These are phyloP conservation scores for Cordyceps militaris DNA, from an alignment of 2,329 filamentous ascomycete genomes.

Conservation along the genomic window DNA sequence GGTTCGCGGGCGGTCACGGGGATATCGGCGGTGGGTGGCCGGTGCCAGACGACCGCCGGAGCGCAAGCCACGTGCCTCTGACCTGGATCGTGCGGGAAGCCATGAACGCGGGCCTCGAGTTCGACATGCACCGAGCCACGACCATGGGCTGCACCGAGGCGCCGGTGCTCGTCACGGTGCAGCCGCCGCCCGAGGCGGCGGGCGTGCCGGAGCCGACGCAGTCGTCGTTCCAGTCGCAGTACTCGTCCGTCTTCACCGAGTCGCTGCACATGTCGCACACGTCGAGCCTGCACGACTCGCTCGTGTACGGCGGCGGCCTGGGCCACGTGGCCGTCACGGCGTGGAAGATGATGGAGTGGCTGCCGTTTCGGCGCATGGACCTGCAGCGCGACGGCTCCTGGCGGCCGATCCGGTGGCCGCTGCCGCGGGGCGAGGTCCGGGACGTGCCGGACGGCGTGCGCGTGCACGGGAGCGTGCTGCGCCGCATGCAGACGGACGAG, in stretches of 20 bases:
- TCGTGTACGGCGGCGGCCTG: conserved; percentile 57
- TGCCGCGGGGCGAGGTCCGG: conserved; percentile 69
- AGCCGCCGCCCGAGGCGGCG: not conserved
- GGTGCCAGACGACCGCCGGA: conserved; percentile 46
- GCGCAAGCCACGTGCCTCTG: conserved; percentile 60
- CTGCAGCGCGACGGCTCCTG: conserved; percentile 64
- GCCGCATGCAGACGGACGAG: conserved; percentile 57
- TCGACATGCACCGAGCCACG: conserved; percentile 61
- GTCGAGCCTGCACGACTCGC: conserved; percentile 61
- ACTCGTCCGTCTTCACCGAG: conserved; percentile 39
- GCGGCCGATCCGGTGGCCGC: conserved; percentile 73
- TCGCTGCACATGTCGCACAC: conserved; percentile 37
- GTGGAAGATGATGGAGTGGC: conserved; percentile 76
- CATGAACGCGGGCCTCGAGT: conserved; percentile 57
- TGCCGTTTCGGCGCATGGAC: conserved; percentile 78
- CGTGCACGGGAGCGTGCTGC: conserved; percentile 68
- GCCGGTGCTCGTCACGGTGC: not conserved
- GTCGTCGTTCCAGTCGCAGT: conserved; percentile 7
- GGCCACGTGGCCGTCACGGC: conserved; percentile 47
- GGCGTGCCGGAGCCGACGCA: not conserved
- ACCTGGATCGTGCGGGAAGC: conserved; percentile 62
- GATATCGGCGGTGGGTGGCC: conserved; percentile 76
- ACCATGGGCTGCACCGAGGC: conserved; percentile 54
- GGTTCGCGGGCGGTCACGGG: conserved; percentile 73
- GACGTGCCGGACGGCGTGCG: conserved; percentile 65